Evolutionary conservation across 2,329 filamentous ascomycete genomes (phyloP).

Genomic region (Ambrosiella xylebori): DNA sequence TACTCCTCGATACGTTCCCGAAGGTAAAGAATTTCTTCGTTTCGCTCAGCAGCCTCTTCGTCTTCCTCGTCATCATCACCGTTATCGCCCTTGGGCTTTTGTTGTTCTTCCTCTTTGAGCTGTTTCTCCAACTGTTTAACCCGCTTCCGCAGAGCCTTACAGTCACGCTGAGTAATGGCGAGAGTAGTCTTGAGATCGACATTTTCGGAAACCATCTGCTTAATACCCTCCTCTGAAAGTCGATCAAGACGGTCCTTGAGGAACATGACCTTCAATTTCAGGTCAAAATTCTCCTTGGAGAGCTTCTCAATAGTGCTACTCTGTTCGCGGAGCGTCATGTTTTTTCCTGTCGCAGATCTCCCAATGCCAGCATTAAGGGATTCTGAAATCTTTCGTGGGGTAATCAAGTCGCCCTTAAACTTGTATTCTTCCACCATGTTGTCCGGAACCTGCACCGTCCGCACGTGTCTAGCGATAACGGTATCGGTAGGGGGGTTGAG

Average conservation of each 20-base stretch:
- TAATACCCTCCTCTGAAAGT: slow-evolving; percentile 86
- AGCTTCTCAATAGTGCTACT: slow-evolving; percentile 92
- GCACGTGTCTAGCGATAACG: slow-evolving; percentile 70
- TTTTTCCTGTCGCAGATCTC: slow-evolving; percentile 39
- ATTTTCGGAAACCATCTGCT: slow-evolving; percentile 96
- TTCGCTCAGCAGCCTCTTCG: slow-evolving; percentile 48
- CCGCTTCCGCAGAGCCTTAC: slow-evolving; percentile 62
- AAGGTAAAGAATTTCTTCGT: slow-evolving; percentile 73
- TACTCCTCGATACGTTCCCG: slow-evolving; percentile 75
- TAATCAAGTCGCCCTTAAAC: slow-evolving; percentile 50
- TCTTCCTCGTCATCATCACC: slow-evolving; percentile 41
- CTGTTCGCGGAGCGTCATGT: slow-evolving; percentile 86
- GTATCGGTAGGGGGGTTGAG: slow-evolving; percentile 62
- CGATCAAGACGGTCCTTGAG: slow-evolving; percentile 85
- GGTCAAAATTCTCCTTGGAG: slow-evolving; percentile 94
- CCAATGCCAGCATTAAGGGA: slow-evolving; percentile 29
- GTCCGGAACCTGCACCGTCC: slow-evolving; percentile 79
- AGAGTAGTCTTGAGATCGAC: slow-evolving; percentile 87
- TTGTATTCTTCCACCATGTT: slow-evolving; percentile 76
- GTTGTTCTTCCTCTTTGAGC: slow-evolving; percentile 43
- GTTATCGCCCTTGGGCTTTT: slow-evolving; percentile 43
- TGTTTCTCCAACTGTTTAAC: slow-evolving; percentile 78
- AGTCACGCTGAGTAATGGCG: slow-evolving; percentile 77
- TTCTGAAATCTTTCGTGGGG: slow-evolving; percentile 34
- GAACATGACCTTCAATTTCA: slow-evolving; percentile 96